Evolutionary conservation across 2,329 filamentous ascomycete genomes (phyloP), one percentile per base, ranked within the genome.

Genomic region (Talaromyces sp.): DNA sequence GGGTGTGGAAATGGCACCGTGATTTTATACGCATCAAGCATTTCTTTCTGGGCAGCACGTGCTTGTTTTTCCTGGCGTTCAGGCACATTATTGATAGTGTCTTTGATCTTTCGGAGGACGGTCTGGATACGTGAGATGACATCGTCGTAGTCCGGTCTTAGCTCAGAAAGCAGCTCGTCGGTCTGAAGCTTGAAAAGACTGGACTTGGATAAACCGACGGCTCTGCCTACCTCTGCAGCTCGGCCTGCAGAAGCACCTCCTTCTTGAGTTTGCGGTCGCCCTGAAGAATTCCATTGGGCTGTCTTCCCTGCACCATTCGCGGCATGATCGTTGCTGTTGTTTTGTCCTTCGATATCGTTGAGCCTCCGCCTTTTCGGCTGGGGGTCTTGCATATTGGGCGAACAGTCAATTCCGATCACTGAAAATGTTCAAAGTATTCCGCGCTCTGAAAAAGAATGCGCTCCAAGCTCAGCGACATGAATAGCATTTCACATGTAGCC

Each of bases 1-100:
- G 92, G 92, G n/a, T 88, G 82, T 17, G 93, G 91, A 69, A 91
- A 97, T 0, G 94, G 94, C 54, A 96, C 83, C n/a, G 79, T 75
- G 61, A 96, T 82, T 54, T 85, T 85, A 69, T 87, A 81, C 46
- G 81, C 81, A 73, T 86, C 88, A 66, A 89, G 85, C 67, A 86
- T 69, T 24, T 90, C 83, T 62, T 83, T 84, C 69, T 87, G 80
- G 0, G 90, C 91, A 66, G 94, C 86, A 35, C 76, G 66, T 57
- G 94, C 79, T 32, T 77, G 67, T 54, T 82, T 74, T 26, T 83
- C 72, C 17, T 77, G 75, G 56, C 77, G 77, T 53, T 80, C 75
- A 14, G 83, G 80, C 38, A 88, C 78, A 19, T 75, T 72, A 72
- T 88, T 85, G 64, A 88, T 84, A 19, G 80, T 73, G 31, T 69